phyloP scores from a whole-genome alignment of 2,329 filamentous ascomycete species.

The Parasarocladium wereldwijsianum region DNA sequence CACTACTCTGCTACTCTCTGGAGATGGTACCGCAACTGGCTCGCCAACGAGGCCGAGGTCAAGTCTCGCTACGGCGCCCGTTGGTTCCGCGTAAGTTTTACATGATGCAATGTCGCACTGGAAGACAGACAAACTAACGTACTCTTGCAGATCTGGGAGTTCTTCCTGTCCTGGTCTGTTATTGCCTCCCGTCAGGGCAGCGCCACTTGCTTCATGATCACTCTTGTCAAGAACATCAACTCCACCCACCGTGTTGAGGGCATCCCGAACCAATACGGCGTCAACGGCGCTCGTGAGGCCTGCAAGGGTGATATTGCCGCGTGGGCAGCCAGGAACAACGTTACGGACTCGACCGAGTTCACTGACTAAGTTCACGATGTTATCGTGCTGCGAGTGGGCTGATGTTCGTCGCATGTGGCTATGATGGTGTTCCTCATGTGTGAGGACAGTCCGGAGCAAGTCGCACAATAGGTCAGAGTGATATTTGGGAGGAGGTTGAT shows the following conservation, averaged over 20 bases:
- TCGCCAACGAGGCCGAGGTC: conserved; percentile 84
- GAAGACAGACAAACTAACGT: not conserved
- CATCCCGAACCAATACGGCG: conserved; percentile 51
- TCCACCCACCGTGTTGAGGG: conserved; percentile 70
- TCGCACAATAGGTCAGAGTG: too few relatives aligned
- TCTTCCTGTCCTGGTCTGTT: conserved; percentile 74
- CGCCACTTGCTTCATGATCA: conserved; percentile 79
- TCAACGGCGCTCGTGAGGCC: conserved; percentile 41
- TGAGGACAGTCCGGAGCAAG: too few relatives aligned
- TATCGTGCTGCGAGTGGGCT: too few relatives aligned
- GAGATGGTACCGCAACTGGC: conserved; percentile 98
- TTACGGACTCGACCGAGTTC: too few relatives aligned
- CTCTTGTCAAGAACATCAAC: conserved; percentile 81
- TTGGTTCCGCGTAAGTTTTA: conserved; percentile 87
- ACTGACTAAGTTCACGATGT: too few relatives aligned
- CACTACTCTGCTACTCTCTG: conserved; percentile 95
- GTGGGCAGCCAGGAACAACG: too few relatives aligned
- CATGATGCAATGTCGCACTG: too few relatives aligned
- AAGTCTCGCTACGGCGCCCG: conserved; percentile 86
- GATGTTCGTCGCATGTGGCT: too few relatives aligned
- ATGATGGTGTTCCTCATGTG: too few relatives aligned
- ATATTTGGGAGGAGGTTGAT: too few relatives aligned
- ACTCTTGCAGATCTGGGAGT: conserved; percentile 75
- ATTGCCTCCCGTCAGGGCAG: conserved; percentile 73
- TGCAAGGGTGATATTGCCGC: too few relatives aligned